These are phyloP conservation scores for Candolleomyces eurysporus DNA, from an alignment of 768 basidiomycete genomes.

Conservation along the genomic window DNA sequence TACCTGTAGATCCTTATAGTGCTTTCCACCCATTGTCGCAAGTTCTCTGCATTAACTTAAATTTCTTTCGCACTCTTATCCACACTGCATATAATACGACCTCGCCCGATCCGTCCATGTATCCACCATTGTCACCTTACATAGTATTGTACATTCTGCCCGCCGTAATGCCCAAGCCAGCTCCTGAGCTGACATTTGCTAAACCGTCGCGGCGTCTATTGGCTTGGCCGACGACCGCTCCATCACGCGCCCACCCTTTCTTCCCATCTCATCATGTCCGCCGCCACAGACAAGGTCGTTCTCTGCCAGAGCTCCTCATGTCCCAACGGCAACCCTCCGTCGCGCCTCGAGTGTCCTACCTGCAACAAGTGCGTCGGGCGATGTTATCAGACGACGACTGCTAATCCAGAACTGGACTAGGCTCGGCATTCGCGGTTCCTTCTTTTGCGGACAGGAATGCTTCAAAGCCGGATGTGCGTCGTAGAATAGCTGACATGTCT, in stretches of 20 bases:
- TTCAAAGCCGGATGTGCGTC: constrained; percentile 92
- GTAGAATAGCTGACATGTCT: background rate
- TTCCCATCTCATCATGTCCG: background rate
- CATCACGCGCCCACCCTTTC: constrained; percentile 11
- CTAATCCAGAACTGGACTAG: constrained; percentile 33
- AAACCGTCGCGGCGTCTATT: constrained; percentile 4
- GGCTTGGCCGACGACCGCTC: constrained; percentile 9
- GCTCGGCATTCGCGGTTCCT: constrained; percentile 78
- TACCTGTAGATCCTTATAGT: constrained; percentile 20
- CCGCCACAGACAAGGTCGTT: constrained; percentile 26
- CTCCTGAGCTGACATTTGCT: constrained; percentile 2
- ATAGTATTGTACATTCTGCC: constrained; percentile 2
- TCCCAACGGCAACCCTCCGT: constrained; percentile 80
- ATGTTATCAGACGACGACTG: constrained; percentile 6
- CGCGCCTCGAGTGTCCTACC: constrained; percentile 87
- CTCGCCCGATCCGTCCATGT: constrained; percentile 11
- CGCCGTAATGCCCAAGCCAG: constrained; percentile 1
- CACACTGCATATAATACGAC: constrained; percentile 2
- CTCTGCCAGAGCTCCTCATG: constrained; percentile 70
- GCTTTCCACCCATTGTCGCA: constrained; percentile 4
- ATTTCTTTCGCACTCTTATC: constrained; percentile 20
- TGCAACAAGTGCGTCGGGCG: constrained; percentile 74
- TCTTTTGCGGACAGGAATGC: constrained; percentile 94
- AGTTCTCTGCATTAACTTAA: constrained; percentile 19
- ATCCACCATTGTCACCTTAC: constrained; percentile 12